Percentiles rank a stretch among this genome's conserved stretches.
Evolutionary conservation across 257 asterid species (phyloP).

Genomic region (Fraxinus cuspidata): DNA sequence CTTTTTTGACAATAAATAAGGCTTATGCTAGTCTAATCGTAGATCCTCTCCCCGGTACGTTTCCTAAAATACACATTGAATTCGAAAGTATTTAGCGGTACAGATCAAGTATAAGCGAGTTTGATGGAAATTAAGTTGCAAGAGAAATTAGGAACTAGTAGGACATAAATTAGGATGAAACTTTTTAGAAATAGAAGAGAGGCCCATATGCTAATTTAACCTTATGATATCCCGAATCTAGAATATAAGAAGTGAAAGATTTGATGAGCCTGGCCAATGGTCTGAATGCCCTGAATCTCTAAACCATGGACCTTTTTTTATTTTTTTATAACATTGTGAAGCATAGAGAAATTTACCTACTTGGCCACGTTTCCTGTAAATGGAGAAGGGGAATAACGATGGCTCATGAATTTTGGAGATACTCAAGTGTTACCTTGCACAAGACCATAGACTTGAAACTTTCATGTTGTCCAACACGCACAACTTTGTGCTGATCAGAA

Average conservation of each 20-base stretch:
- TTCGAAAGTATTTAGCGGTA: too few relatives aligned
- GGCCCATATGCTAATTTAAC: not conserved
- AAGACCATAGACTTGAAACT: not conserved
- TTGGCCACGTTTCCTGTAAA: not conserved
- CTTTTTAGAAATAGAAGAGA: not conserved
- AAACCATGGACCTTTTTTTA: not conserved
- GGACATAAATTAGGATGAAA: not conserved
- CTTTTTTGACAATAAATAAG: too few relatives aligned
- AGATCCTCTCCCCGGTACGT: too few relatives aligned
- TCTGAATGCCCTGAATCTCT: not conserved
- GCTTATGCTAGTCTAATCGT: too few relatives aligned
- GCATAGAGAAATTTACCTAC: not conserved
- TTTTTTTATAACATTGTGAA: too few relatives aligned
- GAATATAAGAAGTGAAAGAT: not conserved
- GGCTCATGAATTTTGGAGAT: not conserved
- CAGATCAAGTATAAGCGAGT: too few relatives aligned
- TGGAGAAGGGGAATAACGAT: not conserved
- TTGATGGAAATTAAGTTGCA: not conserved
- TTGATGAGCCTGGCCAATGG: not conserved
- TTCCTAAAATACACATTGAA: too few relatives aligned
- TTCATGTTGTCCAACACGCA: not conserved
- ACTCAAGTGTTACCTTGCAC: not conserved
- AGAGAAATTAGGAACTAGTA: not conserved
- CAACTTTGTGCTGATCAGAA: not conserved
- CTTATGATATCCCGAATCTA: not conserved